Evolutionary conservation across 805 yeast species (phyloP).

Genomic region (Maudiozyma bulderi): DNA sequence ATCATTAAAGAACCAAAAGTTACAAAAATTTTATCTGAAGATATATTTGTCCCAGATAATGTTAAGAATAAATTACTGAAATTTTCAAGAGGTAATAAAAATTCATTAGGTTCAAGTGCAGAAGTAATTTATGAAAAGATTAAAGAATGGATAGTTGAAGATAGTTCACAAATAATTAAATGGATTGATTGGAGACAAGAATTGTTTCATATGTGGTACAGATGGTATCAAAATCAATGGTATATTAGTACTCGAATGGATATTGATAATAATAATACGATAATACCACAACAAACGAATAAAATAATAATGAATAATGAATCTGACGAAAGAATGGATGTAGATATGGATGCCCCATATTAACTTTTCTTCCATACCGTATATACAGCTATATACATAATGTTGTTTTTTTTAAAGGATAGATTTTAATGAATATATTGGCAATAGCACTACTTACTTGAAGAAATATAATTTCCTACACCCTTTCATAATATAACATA

Average conservation of each 20-base stretch:
- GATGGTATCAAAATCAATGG: slow-evolving; percentile 20
- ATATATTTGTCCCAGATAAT: slow-evolving; percentile 4
- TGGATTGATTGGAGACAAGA: slow-evolving; percentile 18
- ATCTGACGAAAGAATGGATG: slow-evolving; percentile 6
- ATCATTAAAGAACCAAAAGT: neutral
- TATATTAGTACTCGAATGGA: slow-evolving; percentile 6
- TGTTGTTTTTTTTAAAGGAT: no score
- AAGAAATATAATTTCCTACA: neutral
- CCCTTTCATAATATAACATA: slow-evolving; percentile 66
- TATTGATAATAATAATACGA: slow-evolving; percentile 6
- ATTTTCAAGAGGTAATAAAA: neutral
- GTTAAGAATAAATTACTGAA: slow-evolving; percentile 3
- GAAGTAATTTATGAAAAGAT: slow-evolving; percentile 17
- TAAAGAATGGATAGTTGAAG: slow-evolving; percentile 18
- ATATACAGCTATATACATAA: neutral
- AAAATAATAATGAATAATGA: neutral
- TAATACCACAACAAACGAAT: neutral
- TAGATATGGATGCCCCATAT: slow-evolving; percentile 9
- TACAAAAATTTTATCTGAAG: slow-evolving; percentile 5
- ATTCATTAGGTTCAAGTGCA: slow-evolving; percentile 2
- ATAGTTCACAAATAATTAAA: slow-evolving; percentile 20
- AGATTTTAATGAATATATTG: neutral
- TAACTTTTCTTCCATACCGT: neutral
- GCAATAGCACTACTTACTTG: neutral
- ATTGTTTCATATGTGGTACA: slow-evolving; percentile 23